A percentile compares a stretch with the other conserved stretches of the same genome.
phyloP scores from a whole-genome alignment of 2,329 filamentous ascomycete species.

The Cytospora leucostoma region DNA sequence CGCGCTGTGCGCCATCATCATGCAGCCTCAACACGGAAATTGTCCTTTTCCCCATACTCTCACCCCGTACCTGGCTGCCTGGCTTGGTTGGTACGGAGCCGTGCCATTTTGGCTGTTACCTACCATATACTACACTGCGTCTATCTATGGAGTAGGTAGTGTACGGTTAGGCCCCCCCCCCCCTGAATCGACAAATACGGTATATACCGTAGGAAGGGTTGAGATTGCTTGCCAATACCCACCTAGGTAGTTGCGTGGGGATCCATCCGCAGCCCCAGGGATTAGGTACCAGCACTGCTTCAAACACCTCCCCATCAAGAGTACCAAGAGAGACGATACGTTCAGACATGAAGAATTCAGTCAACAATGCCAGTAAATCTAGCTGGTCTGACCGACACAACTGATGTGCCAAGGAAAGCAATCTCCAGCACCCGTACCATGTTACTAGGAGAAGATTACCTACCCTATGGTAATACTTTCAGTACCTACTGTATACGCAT shows the following conservation, averaged over 20 bases:
- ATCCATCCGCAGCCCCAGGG: constrained; percentile 14
- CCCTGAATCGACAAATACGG: constrained; percentile 7
- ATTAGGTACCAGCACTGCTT: not conserved
- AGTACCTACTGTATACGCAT: no score
- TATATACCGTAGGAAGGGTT: constrained; percentile 5
- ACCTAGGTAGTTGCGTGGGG: constrained; percentile 20
- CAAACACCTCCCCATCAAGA: not conserved
- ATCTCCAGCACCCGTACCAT: no score
- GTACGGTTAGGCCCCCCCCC: not conserved
- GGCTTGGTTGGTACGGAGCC: no score
- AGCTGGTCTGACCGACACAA: no score
- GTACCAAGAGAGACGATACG: no score
- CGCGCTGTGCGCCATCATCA: constrained; percentile 17
- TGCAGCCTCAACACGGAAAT: constrained; percentile 13
- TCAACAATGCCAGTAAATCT: not conserved
- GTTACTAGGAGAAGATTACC: no score
- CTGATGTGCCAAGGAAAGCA: no score
- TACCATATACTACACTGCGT: not conserved
- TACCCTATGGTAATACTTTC: no score
- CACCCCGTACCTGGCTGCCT: no score
- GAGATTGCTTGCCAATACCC: constrained; percentile 16
- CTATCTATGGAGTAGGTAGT: not conserved
- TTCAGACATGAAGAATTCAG: not conserved
- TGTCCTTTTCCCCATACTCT: constrained; percentile 19
- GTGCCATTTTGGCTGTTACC: constrained; percentile 2